Conservation (phyloP, 2,329 filamentous ascomycete species). For the Chlorencoelia australis region DNA sequence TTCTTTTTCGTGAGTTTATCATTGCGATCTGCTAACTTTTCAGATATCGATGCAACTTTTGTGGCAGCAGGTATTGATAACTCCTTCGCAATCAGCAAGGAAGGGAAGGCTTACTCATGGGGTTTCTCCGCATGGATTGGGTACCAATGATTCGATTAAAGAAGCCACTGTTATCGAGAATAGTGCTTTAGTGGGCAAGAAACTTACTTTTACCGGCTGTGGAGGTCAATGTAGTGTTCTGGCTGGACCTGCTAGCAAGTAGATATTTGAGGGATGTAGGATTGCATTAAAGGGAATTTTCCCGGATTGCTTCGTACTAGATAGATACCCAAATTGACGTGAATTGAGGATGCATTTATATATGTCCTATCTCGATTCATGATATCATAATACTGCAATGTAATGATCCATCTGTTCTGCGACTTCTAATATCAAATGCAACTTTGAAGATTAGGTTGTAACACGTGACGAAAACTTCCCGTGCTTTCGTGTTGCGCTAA, state of each 20-base stretch:
- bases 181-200: conserved; percentile 64
- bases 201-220: conserved; percentile 64
- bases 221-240: conserved; percentile 73
- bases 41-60: conserved; percentile 17
- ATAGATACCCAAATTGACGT: no score
- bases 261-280: no score
- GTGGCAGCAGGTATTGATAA: conserved; percentile 61
- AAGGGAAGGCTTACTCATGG: conserved; percentile 67
- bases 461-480: no score
- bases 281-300: no score
- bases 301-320: no score
- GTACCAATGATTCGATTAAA: conserved; percentile 65
- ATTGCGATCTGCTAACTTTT: conserved; percentile 52
- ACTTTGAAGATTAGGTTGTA: no score
- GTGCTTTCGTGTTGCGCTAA: no score
- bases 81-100: conserved; percentile 55
- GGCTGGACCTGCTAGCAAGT: conserved; percentile 28
- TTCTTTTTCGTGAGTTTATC: conserved; percentile 49
- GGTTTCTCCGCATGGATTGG: conserved; percentile 67
- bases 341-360: no score
- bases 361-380: no score
- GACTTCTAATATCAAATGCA: no score
- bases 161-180: conserved; percentile 77
- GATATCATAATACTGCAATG: no score
- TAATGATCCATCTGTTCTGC: no score